Base-by-base conservation (phyloP, 2,329 filamentous ascomycete species). In the Pyricularia sp. region DNA sequence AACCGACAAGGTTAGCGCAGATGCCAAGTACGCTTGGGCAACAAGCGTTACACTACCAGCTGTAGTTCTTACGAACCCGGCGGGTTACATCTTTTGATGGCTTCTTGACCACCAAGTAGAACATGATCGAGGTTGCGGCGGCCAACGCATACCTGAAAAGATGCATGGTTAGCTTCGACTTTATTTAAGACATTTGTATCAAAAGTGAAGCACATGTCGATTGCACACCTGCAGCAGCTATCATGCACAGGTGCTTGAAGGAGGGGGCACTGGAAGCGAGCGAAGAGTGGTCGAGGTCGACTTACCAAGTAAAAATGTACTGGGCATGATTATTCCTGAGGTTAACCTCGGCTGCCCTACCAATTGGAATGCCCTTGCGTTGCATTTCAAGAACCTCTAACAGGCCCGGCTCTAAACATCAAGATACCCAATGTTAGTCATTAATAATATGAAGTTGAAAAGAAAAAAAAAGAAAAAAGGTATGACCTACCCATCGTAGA, bases 301-400 rank as follows among this genome's bases (percentile, higher is more conserved):
- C 87, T 73, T 85, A 97, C 94, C 94, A 99, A 69, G 94, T 99
- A 76, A 97, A 94, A 70, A 99, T 99, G 77, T 99, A 99, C 80
- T 97, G 94, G 68, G 91, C 87, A 77, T 99, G 94, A 77, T 96
- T 97, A 75, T 99, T 99, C 74, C 91, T 85, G 73, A 99, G 79
- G 74, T 96, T 96, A 67, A 99, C 93, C 77, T 96, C 91, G 4
- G 94, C 84, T 7, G 91, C 79, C 73, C 93, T 84, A 16, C 93
- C 94, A 73, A 97, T 93, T 1, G 94, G 94, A 66, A 97, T 88
- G 31, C 94, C 94, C 71, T 88, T 89, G 16, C 83, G 82, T 72
- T 90, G 84, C 72, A 91, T 85, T 71, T 93, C 86, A 73, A 91
- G 88, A 68, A 88, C 82, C 69, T 85, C 84, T 70, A 97, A 78